Conservation (phyloP, 202 grass and related monocot genomes). For the Zoysia matrella region DNA sequence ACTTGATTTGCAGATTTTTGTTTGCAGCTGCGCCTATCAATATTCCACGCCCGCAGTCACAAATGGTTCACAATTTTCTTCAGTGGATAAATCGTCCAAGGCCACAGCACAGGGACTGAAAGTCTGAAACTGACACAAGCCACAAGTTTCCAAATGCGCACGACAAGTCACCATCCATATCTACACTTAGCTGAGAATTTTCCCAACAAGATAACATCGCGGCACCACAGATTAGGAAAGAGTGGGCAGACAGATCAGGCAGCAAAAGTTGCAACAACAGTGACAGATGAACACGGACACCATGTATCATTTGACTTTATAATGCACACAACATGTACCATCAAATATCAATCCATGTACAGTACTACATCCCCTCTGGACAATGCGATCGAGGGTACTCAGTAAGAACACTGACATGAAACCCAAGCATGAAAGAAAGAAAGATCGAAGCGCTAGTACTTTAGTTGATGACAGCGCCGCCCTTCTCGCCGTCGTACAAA, state of each 20-base stretch:
- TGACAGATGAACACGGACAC: background rate
- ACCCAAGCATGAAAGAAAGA: background rate
- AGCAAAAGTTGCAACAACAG: conserved; percentile 15
- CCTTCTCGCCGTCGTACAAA: conserved; percentile 35
- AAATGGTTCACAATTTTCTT: background rate
- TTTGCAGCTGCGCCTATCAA: background rate
- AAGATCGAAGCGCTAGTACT: conserved; percentile 13
- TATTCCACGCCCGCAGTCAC: background rate
- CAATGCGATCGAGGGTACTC: conserved; percentile 8
- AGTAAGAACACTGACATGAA: background rate
- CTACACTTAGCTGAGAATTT: background rate
- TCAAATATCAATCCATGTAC: conserved; percentile 27
- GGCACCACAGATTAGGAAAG: conserved; percentile 15
- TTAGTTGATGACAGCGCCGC: background rate
- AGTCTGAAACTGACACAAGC: background rate
- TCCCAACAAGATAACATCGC: conserved; percentile 32
- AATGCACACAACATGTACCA: conserved; percentile 7
- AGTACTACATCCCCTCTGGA: conserved; percentile 3
- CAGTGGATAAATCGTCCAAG: conserved; percentile 11
- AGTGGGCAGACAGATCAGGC: background rate
- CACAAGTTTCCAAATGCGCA: background rate
- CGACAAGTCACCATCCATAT: conserved; percentile 17
- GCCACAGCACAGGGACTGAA: background rate
- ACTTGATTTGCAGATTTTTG: background rate
- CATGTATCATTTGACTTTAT: conserved; percentile 33